These are phyloP conservation scores for Metschnikowia baotianmanensis DNA, from an alignment of 805 yeast genomes.

Conservation along the genomic window DNA sequence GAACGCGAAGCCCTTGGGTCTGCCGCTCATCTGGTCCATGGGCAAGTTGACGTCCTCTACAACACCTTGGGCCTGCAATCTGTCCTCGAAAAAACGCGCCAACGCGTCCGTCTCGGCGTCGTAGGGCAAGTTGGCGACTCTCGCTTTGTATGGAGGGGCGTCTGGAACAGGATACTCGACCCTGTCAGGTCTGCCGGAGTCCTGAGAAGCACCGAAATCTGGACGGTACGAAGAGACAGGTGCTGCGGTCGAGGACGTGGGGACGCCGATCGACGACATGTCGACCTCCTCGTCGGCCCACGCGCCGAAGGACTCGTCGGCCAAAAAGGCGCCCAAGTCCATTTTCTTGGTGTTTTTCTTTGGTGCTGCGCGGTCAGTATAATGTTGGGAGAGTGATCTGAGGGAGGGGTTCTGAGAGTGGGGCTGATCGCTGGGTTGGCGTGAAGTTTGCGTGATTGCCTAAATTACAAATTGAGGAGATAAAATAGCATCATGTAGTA, in stretches of 20 bases:
- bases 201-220: conserved; percentile 12
- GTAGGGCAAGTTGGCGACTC: conserved; percentile 82
- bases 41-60: conserved; percentile 72
- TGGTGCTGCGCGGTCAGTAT: conserved; percentile 29
- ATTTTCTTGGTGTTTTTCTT: conserved; percentile 62
- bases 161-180: conserved; percentile 85
- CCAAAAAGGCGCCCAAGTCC: conserved; percentile 84
- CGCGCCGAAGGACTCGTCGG: conserved; percentile 69
- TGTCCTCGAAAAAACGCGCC: conserved; percentile 58
- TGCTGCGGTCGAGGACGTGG: conserved; percentile 25
- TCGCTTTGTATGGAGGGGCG: conserved; percentile 88
- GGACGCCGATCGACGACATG: conserved; percentile 59
- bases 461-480: too few relatives aligned
- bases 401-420: background rate
- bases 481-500: too few relatives aligned
- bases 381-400: too few relatives aligned
- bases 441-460: background rate
- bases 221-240: conserved; percentile 11
- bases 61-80: conserved; percentile 48
- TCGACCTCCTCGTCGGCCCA: conserved; percentile 89
- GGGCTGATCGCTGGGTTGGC: too few relatives aligned
- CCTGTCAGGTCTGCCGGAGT: conserved; percentile 45
- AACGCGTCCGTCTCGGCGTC: conserved; percentile 67
- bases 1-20: conserved; percentile 59
- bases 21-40: conserved; percentile 59